These are phyloP conservation scores for Rhodotorula sp. DNA, from an alignment of 1,284 basidiomycete species.

Conservation along the genomic window DNA sequence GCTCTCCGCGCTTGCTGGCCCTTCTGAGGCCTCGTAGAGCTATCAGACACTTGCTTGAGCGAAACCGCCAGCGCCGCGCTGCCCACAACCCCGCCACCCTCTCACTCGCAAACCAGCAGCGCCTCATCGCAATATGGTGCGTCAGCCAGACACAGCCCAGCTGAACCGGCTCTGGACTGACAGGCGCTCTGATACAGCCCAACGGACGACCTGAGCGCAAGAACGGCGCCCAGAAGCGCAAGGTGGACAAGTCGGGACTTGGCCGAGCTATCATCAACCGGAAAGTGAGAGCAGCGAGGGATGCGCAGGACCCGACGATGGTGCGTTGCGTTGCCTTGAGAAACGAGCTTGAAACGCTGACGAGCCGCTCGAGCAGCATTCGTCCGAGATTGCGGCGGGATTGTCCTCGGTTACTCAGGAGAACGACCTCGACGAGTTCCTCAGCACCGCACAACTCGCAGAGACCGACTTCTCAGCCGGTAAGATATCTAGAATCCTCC, in stretches of 20 bases:
- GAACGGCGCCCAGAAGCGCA: constrained; percentile 42
- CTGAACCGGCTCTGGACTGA: too few relatives aligned
- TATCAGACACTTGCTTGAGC: too few relatives aligned
- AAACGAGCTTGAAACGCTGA: neutral
- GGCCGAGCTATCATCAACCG: constrained; percentile 89
- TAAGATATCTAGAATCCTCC: neutral
- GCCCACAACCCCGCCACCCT: too few relatives aligned
- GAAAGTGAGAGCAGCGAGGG: constrained; percentile 74
- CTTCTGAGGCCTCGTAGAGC: too few relatives aligned
- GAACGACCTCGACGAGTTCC: constrained; percentile 90
- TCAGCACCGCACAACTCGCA: constrained; percentile 91
- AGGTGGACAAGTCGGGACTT: constrained; percentile 59
- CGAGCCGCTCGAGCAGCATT: constrained; percentile 58
- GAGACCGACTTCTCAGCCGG: constrained; percentile 97
- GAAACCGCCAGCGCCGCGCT: too few relatives aligned
- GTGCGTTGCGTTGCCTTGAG: constrained; percentile 53
- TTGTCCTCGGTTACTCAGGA: constrained; percentile 95
- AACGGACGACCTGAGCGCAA: constrained; percentile 32
- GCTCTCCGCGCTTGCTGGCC: too few relatives aligned
- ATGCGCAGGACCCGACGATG: constrained; percentile 67
- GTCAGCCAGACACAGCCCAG: too few relatives aligned
- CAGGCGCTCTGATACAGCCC: neutral
- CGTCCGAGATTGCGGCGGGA: constrained; percentile 69
- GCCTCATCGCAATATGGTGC: too few relatives aligned
- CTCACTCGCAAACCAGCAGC: too few relatives aligned